A percentile compares a stretch with the other conserved stretches of the same genome.
Evolutionary conservation across 176 grass and related monocot genomes (phyloP).

Genomic region (Tillandsia fasciculata): DNA sequence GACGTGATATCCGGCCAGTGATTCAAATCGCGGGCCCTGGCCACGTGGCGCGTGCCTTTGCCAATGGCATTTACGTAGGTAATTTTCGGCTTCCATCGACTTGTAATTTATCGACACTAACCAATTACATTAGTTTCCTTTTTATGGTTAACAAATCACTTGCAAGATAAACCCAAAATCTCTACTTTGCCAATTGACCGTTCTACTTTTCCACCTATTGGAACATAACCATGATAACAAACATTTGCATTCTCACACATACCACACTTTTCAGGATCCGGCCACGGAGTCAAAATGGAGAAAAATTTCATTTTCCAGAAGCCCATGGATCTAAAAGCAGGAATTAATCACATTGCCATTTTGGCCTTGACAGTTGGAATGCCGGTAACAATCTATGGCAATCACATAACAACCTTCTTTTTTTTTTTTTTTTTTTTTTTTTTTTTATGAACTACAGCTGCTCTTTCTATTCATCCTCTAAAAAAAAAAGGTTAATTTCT

Average conservation of each 20-base stretch:
- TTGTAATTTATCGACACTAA: too few species aligned
- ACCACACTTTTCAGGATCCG: slow-evolving; percentile 22
- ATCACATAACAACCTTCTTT: background rate
- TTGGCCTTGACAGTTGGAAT: slow-evolving; percentile 28
- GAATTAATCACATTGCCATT: slow-evolving; percentile 62
- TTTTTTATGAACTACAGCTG: background rate
- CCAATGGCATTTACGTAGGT: slow-evolving; percentile 53
- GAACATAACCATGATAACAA: background rate
- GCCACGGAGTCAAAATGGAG: slow-evolving; percentile 59
- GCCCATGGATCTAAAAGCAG: slow-evolving; percentile 32
- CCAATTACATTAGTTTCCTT: too few species aligned
- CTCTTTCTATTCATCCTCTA: background rate
- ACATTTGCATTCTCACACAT: background rate
- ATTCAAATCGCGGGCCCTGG: slow-evolving; percentile 53
- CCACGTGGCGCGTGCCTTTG: slow-evolving; percentile 48
- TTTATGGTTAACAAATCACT: too few species aligned
- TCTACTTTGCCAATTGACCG: too few species aligned
- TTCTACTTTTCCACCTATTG: background rate
- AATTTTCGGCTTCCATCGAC: background rate
- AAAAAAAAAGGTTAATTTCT: too few species aligned
- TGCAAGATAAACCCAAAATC: too few species aligned
- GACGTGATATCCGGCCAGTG: slow-evolving; percentile 54
- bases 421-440: background rate
- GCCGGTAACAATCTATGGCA: slow-evolving; percentile 8
- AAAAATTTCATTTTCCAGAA: slow-evolving; percentile 52